phyloP scores from a whole-genome alignment of 2,329 filamentous ascomycete species.

The Epichloe elymi region DNA sequence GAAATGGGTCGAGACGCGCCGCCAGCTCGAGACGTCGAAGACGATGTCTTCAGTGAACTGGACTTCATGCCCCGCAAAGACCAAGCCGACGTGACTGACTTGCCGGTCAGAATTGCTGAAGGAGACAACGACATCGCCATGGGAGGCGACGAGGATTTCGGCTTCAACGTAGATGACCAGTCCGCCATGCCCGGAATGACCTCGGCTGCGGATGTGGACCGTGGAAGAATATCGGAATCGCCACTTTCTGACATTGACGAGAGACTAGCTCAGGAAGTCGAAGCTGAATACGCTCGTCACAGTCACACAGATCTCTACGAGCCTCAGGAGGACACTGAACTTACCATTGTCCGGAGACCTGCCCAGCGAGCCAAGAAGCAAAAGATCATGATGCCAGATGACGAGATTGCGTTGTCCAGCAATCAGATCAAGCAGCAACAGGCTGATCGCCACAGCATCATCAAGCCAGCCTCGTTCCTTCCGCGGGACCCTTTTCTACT shows the following conservation, averaged over 20 bases:
- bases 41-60: conserved; percentile 55
- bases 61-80: conserved; percentile 44
- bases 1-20: conserved; percentile 86
- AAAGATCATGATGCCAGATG: conserved; percentile 71
- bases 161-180: conserved; percentile 47
- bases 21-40: conserved; percentile 50
- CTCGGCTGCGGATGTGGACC: conserved; percentile 34
- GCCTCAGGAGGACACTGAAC: conserved; percentile 43
- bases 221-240: conserved; percentile 54
- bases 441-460: conserved; percentile 71
- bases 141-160: conserved; percentile 48
- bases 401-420: conserved; percentile 63
- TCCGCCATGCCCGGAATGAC: conserved; percentile 40
- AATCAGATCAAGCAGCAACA: conserved; percentile 77
- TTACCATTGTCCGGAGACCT: conserved; percentile 49
- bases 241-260: conserved; percentile 59
- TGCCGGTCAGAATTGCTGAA: conserved; percentile 47
- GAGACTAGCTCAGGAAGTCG: conserved; percentile 44
- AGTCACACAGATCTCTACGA: conserved; percentile 48
- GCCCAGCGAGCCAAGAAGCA: conserved; percentile 63
- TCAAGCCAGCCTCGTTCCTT: conserved; percentile 70
- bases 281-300: conserved; percentile 41
- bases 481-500: conserved; percentile 78
- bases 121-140: conserved; percentile 52
- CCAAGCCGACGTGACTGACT: conserved; percentile 40